Evolutionary conservation across 2,329 filamentous ascomycete genomes (phyloP).

Genomic region (Grosmannia clavigera): DNA sequence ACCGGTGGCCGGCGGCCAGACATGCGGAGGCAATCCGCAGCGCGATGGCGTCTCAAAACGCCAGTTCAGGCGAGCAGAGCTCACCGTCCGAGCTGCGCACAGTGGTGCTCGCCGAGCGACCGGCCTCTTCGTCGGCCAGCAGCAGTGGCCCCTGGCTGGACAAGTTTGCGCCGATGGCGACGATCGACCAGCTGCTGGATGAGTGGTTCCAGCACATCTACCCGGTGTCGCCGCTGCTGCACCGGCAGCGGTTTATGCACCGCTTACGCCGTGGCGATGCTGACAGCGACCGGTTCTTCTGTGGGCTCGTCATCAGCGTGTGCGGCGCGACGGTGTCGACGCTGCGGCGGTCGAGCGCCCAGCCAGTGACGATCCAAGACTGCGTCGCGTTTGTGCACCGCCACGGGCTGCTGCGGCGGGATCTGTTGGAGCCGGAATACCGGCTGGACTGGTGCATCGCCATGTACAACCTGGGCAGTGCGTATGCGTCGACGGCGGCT

Average conservation of each 20-base stretch:
- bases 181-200: constrained; percentile 15
- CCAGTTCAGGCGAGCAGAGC: constrained; percentile 6
- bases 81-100: background rate
- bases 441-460: constrained; percentile 23
- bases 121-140: background rate
- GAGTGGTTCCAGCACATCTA: constrained; percentile 25
- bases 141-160: background rate
- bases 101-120: background rate
- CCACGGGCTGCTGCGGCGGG: constrained; percentile 14
- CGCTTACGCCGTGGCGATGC: constrained; percentile 17
- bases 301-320: constrained; percentile 22
- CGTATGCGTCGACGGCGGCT: constrained; percentile 12
- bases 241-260: constrained; percentile 19
- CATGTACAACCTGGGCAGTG: constrained; percentile 22
- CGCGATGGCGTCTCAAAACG: background rate
- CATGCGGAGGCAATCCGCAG: background rate
- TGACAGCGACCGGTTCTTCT: constrained; percentile 17
- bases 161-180: constrained; percentile 6
- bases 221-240: constrained; percentile 21
- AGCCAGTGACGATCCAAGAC: constrained; percentile 13
- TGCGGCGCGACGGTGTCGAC: constrained; percentile 22
- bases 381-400: constrained; percentile 19
- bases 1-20: background rate
- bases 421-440: constrained; percentile 10
- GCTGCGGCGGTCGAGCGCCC: constrained; percentile 17